Evolutionary conservation across 2,329 filamentous ascomycete genomes (phyloP).

Genomic region (Colletotrichum godetiae): DNA sequence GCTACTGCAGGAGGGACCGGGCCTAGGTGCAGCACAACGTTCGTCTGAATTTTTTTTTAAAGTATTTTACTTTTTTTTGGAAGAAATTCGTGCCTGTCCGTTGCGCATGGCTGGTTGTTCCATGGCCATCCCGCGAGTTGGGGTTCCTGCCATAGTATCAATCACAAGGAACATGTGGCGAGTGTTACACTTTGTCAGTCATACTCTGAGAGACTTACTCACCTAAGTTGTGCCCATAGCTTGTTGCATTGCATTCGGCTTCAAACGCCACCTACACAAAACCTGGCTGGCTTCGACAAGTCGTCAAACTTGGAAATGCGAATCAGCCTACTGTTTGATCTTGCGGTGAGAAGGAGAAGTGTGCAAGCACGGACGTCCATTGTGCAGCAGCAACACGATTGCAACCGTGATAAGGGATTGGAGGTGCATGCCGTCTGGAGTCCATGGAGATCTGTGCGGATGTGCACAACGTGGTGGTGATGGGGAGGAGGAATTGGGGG

Average conservation of each 20-base stretch:
- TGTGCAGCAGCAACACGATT: conserved; percentile 12
- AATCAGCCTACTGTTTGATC: conserved; percentile 3
- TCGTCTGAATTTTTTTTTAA: conserved; percentile 21
- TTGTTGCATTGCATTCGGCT: neutral
- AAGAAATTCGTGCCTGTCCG: neutral
- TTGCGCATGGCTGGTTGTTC: neutral
- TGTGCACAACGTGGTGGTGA: neutral
- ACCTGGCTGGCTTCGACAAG: conserved; percentile 5
- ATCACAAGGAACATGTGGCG: neutral
- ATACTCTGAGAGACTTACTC: neutral
- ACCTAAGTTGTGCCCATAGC: neutral
- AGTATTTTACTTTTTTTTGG: neutral
- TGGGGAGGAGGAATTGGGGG: neutral
- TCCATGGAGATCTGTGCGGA: conserved; percentile 25
- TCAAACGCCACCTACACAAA: neutral
- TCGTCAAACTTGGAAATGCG: neutral
- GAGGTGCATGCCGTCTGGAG: conserved; percentile 27
- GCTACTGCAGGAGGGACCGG: conserved; percentile 29
- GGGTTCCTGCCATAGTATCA: neutral
- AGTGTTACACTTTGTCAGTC: neutral
- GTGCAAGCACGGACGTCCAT: conserved; percentile 9
- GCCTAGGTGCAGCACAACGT: conserved; percentile 27
- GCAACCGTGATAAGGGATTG: conserved; percentile 25
- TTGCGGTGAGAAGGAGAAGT: conserved; percentile 15
- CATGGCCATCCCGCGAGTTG: neutral